A percentile compares a stretch with the other conserved stretches of the same genome.
Conservation (phyloP, 345 rosid genomes). For the Lepidium didymum region DNA sequence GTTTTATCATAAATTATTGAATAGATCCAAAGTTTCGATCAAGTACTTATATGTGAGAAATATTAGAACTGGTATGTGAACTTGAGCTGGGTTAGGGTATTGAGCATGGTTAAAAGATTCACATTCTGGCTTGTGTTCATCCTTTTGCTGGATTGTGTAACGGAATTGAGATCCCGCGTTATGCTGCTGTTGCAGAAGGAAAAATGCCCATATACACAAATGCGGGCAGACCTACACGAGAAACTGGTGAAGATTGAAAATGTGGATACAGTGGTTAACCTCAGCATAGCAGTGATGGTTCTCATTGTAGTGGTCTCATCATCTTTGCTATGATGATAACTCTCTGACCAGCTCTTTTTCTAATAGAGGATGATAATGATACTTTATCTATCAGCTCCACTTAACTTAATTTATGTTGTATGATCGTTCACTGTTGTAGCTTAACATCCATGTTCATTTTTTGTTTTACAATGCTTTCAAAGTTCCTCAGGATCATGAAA, state of each 20-base stretch:
- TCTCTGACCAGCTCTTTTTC: neutral
- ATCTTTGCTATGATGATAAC: slow-evolving; percentile 11
- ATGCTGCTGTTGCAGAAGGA: slow-evolving; percentile 37
- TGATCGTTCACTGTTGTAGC: neutral
- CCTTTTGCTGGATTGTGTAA: neutral
- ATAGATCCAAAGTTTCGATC: neutral
- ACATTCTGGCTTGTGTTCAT: neutral
- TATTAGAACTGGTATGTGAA: neutral
- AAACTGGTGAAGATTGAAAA: slow-evolving; percentile 41
- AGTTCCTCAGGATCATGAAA: neutral
- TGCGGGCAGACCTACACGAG: slow-evolving; percentile 27
- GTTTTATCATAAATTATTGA: neutral
- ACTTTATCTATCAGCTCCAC: neutral
- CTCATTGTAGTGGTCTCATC: slow-evolving; percentile 20
- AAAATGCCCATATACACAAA: slow-evolving; percentile 35
- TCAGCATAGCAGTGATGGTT: slow-evolving; percentile 55
- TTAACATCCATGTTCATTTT: neutral
- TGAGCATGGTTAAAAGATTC: neutral
- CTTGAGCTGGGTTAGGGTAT: neutral
- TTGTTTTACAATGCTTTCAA: neutral
- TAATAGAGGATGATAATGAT: neutral
- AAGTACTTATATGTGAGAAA: neutral
- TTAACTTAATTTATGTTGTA: neutral
- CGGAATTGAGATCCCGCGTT: neutral
- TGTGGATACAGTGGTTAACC: slow-evolving; percentile 49